Evolutionary conservation across 306 rosid genomes (phyloP), one percentile per base, ranked within the genome.

Genomic region (Dryas alaskensis): DNA sequence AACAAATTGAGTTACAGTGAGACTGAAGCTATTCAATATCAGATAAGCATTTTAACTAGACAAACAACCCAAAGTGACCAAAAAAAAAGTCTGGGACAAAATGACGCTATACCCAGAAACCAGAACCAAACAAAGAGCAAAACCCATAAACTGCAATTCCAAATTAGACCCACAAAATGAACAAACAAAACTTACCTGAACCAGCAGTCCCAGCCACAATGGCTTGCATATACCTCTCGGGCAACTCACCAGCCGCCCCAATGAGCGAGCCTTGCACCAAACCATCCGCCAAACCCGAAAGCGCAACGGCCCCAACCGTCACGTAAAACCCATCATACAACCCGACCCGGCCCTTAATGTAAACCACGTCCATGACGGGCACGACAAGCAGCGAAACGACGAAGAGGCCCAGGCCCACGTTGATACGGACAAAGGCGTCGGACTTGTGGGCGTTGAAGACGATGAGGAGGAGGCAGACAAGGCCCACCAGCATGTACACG

Each of bases 231-330:
- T 91, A 93, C 49, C 91, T 84, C 76, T 81, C 90, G 3, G 98
- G 98, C 75, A 93, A 67, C 83, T 91, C 92, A 7, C 98, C 93
- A 2, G 92, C 98, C 37, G 91, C 73, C 19, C 98, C 98, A 69
- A 93, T 70, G 63, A 91, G 77, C 12, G 94, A 91, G 4, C 94
- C 89, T 73, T 91, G 97, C 3, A 93, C 97, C 37, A 91, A 11
- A 3, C 86, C 96, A 75, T 91, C 96, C 6, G 91, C 97, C 4
- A 88, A 42, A 37, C 85, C 90, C 16, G 92, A 10, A n/a, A 91
- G 75, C 0, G 25, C 97, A 31, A 75, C 67, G 1, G 92, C 86
- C 11, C n/a, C 91, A 17, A 70, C 87, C 50, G 91, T 81, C 37
- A 82, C 89, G 58, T 89, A 90, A 46, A 91, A 87, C 47, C 97